These are phyloP conservation scores for Scenedesmus sp. DNA, from an alignment of 163 green algal genomes.

Conservation along the genomic window DNA sequence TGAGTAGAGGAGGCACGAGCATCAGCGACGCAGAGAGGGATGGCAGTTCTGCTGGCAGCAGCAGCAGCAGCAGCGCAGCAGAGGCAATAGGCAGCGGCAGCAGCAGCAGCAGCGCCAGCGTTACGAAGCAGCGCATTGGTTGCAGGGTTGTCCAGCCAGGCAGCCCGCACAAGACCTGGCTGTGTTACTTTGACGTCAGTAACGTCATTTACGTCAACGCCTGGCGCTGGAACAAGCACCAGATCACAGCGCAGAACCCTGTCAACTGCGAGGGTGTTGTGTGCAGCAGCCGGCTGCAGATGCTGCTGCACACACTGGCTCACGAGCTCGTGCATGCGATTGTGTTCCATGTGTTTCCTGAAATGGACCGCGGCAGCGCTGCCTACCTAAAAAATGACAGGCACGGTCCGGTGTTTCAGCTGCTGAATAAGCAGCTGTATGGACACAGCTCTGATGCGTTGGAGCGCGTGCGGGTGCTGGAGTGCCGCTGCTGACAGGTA, in stretches of 20 bases:
- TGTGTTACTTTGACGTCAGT: constrained; percentile 43
- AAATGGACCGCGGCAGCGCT: constrained; percentile 55
- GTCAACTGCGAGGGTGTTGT: constrained; percentile 61
- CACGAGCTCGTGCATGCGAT: constrained; percentile 70
- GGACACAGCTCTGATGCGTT: constrained; percentile 56
- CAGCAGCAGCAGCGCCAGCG: background rate
- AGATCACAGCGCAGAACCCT: constrained; percentile 42
- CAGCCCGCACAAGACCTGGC: constrained; percentile 2
- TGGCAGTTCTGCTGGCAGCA: background rate
- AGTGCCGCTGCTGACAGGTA: background rate
- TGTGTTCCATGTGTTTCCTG: constrained; percentile 58
- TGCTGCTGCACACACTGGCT: constrained; percentile 62
- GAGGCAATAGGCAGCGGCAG: background rate
- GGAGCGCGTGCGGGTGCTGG: background rate
- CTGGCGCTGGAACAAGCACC: constrained; percentile 55
- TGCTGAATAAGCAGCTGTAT: constrained; percentile 68
- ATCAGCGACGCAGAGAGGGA: background rate
- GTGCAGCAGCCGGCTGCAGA: constrained; percentile 59
- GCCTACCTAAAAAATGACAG: constrained; percentile 60
- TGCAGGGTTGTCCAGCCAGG: constrained; percentile 11
- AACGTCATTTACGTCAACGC: constrained; percentile 58
- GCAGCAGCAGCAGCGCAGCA: background rate
- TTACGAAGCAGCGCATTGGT: background rate
- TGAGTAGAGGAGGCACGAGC: background rate
- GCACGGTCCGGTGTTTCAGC: constrained; percentile 66